Evolutionary conservation across 164 flowering plant genomes (phyloP).

Genomic region (Macadamia tetraphylla): DNA sequence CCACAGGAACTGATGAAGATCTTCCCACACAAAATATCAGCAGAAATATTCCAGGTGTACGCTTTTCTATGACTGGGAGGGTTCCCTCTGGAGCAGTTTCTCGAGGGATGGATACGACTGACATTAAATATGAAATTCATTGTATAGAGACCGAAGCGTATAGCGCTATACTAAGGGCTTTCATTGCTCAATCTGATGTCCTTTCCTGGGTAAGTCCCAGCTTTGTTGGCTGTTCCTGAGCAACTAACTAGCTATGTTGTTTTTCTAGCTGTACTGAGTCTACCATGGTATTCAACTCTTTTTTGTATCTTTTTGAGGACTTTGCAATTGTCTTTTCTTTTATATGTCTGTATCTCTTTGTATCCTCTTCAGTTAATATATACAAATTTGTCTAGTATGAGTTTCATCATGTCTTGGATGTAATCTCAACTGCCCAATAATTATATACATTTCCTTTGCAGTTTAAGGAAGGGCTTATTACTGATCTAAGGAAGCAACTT

Average conservation of each 20-base stretch:
- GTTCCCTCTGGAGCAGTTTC: conserved; percentile 1
- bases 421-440: too few species aligned
- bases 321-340: too few species aligned
- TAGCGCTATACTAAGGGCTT: conserved; percentile 33
- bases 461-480: conserved; percentile 32
- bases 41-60: neutral
- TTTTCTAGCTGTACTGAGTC: neutral
- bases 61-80: conserved; percentile 6
- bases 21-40: conserved; percentile 5
- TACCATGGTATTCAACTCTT: neutral
- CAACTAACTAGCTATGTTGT: neutral
- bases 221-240: neutral
- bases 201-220: conserved; percentile 33
- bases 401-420: too few species aligned
- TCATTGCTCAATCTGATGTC: conserved; percentile 36
- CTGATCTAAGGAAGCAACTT: conserved; percentile 35
- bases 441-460: conserved; percentile 6
- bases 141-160: conserved; percentile 33
- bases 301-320: too few species aligned
- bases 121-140: conserved; percentile 25
- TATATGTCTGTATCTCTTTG: neutral
- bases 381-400: neutral
- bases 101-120: conserved; percentile 15
- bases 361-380: neutral
- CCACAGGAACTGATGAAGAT: conserved; percentile 18